Conservation (phyloP, 495 filamentous ascomycete species). For the Umbilicaria muhlenbergii region DNA sequence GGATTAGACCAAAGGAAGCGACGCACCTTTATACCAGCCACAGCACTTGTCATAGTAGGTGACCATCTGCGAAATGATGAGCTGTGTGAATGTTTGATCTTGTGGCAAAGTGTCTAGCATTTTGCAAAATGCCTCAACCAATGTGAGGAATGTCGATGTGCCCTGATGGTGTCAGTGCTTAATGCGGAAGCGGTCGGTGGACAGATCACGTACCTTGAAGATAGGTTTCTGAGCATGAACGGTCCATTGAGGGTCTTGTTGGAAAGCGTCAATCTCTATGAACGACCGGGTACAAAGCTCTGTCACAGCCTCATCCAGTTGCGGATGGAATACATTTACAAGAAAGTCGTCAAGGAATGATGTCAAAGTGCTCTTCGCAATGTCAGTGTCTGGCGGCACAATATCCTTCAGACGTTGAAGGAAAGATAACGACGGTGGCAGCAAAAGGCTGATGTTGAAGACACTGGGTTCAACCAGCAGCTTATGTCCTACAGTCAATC, state of each 20-base stretch:
- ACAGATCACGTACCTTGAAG: slow-evolving; percentile 44
- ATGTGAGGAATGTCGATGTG: slow-evolving; percentile 70
- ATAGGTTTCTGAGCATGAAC: slow-evolving; percentile 64
- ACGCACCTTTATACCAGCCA: slow-evolving; percentile 66
- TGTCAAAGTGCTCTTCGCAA: slow-evolving; percentile 73
- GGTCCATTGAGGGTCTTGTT: slow-evolving; percentile 70
- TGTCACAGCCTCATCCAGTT: slow-evolving; percentile 85
- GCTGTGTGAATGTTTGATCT: slow-evolving; percentile 83
- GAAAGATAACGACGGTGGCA: slow-evolving; percentile 89
- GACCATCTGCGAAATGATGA: slow-evolving; percentile 79
- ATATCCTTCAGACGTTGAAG: slow-evolving; percentile 82
- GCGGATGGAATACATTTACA: slow-evolving; percentile 93
- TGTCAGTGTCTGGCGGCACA: slow-evolving; percentile 69
- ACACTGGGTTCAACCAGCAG: slow-evolving; percentile 87
- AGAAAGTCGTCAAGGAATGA: slow-evolving; percentile 97
- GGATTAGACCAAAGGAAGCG: neutral
- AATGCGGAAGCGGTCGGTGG: neutral
- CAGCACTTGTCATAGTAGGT: slow-evolving; percentile 85
- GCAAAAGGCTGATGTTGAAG: slow-evolving; percentile 89
- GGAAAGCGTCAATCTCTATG: slow-evolving; percentile 74
- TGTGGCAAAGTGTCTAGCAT: slow-evolving; percentile 94
- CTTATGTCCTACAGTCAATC: slow-evolving; percentile 60
- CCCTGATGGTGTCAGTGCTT: slow-evolving; percentile 29
- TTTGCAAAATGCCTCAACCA: slow-evolving; percentile 79
- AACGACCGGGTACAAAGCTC: slow-evolving; percentile 74